phyloP scores from a whole-genome alignment of 2,329 filamentous ascomycete genomes.

The Clonostachys chloroleuca region DNA sequence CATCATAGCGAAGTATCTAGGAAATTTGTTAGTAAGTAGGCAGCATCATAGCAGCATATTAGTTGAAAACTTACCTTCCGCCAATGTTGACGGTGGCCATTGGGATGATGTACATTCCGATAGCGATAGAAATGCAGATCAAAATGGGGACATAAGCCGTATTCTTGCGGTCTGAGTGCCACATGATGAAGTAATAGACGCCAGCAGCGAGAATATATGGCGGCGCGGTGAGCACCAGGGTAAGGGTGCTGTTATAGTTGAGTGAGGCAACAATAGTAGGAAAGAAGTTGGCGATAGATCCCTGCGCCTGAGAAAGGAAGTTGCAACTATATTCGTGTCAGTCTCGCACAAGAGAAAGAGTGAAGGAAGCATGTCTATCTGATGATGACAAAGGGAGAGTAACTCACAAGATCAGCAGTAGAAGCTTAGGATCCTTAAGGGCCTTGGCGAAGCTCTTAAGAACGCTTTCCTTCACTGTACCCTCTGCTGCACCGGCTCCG shows the following conservation, averaged over 20 bases:
- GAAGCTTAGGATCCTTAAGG: slow-evolving; percentile 53
- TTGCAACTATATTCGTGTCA: slow-evolving; percentile 14
- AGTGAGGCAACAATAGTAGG: slow-evolving; percentile 43
- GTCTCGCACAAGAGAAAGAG: no score
- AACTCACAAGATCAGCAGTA: slow-evolving; percentile 36
- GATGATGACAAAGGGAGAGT: no score
- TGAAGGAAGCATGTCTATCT: no score
- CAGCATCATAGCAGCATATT: no score
- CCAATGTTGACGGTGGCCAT: slow-evolving; percentile 52
- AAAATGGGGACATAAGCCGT: slow-evolving; percentile 26
- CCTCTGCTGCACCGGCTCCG: slow-evolving; percentile 61
- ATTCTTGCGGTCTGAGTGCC: slow-evolving; percentile 29
- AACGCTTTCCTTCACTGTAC: slow-evolving; percentile 48
- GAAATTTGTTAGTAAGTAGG: no score
- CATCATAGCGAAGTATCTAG: slow-evolving; percentile 39
- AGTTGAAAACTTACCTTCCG: slow-evolving; percentile 14
- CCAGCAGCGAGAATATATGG: slow-evolving; percentile 49
- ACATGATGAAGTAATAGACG: slow-evolving; percentile 25
- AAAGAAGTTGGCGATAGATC: slow-evolving; percentile 6
- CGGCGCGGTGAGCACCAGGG: slow-evolving; percentile 51
- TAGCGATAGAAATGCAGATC: slow-evolving; percentile 21
- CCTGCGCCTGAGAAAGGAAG: slow-evolving; percentile 15
- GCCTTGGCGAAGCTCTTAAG: slow-evolving; percentile 46
- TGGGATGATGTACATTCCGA: slow-evolving; percentile 40
- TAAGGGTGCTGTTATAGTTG: slow-evolving; percentile 45